Conservation (phyloP, 306 rosid genomes). For the Dalbergia oliveri region DNA sequence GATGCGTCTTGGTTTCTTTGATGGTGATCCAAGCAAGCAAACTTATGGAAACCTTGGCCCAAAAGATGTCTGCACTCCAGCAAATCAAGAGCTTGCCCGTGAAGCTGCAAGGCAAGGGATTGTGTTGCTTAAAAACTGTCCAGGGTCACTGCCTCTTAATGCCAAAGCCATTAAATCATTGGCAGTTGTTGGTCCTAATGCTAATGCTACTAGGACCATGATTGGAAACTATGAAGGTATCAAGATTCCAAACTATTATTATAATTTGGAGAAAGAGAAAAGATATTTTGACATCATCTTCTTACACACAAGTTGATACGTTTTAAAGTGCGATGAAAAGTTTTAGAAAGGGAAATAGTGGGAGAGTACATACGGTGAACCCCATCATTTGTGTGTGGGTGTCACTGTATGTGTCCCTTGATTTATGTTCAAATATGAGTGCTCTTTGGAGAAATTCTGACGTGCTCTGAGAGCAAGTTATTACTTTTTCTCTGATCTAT, state of each 20-base stretch:
- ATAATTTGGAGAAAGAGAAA: too few species aligned
- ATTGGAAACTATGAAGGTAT: conserved; percentile 93
- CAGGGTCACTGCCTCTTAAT: conserved; percentile 74
- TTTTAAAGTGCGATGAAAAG: too few species aligned
- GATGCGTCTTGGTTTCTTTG: conserved; percentile 94
- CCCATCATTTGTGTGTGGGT: too few species aligned
- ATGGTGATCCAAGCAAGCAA: conserved; percentile 88
- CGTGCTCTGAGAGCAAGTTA: too few species aligned
- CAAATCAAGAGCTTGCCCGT: conserved; percentile 77
- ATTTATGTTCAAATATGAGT: too few species aligned
- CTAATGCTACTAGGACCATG: conserved; percentile 90
- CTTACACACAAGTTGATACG: too few species aligned
- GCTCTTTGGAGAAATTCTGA: too few species aligned
- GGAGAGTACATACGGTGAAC: too few species aligned
- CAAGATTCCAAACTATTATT: background rate
- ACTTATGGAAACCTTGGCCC: conserved; percentile 89
- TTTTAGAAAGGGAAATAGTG: too few species aligned
- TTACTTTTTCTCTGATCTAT: too few species aligned
- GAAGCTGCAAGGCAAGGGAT: conserved; percentile 98
- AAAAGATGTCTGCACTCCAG: conserved; percentile 87
- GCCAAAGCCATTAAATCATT: conserved; percentile 73
- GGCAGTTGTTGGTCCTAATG: conserved; percentile 96
- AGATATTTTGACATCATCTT: too few species aligned
- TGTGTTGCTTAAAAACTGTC: conserved; percentile 84
- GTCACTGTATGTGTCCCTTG: too few species aligned